Evolutionary conservation across 139 green algal species (phyloP), one percentile per base, ranked within the genome.

Genomic region (Tetradesmus lagerheimii): DNA sequence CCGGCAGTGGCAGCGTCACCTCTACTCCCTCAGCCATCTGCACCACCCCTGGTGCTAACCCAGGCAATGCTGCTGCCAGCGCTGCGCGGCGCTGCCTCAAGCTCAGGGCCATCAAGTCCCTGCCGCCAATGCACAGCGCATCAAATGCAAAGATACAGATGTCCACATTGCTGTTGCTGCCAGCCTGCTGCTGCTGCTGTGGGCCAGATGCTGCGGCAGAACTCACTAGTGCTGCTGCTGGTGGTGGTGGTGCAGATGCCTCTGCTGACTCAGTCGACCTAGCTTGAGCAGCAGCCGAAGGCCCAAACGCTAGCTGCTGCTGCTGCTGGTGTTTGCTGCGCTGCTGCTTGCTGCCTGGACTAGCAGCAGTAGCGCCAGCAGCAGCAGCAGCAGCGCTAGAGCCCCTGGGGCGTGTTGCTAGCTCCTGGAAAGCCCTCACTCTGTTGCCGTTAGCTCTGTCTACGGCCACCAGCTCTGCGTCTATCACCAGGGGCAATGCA

Each of bases 141-240:
- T 99, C 97, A 91, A 99, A 99, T 38, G 94, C 94, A 90, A 98
- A 99, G 23, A 98, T 92, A 85, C 96, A 98, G 71, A 99, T 95
- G 4, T 92, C 82, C 27, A 97, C 92, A n/a, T 45, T 90, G 29
- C 94, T 87, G 80, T 6, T 74, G 57, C 12, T 74, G 57, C 31
- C 62, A 34, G 71, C 27, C 47, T 79, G 86, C 8, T 53, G 75
- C 62, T 78, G 86, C 20, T 50, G 43, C 74, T 31, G 85, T 27
- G 38, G 80, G 23, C 23, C 25, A 31, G 57, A 23, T 71, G 23
- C 57, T 9, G 25, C 20, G 16, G 57, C 71, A 43, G 79, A 8
- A 15, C 35, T 12, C 8, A n/a, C 38, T 50, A n/a, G 27, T 77
- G 81, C 77, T 53, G 16, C 35, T 35, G 34, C 9, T 57, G 45